Percentiles rank a stretch among this genome's conserved stretches.
These are phyloP conservation scores for Cytospora piceicola DNA, from an alignment of 2,329 filamentous ascomycete genomes.

Conservation along the genomic window DNA sequence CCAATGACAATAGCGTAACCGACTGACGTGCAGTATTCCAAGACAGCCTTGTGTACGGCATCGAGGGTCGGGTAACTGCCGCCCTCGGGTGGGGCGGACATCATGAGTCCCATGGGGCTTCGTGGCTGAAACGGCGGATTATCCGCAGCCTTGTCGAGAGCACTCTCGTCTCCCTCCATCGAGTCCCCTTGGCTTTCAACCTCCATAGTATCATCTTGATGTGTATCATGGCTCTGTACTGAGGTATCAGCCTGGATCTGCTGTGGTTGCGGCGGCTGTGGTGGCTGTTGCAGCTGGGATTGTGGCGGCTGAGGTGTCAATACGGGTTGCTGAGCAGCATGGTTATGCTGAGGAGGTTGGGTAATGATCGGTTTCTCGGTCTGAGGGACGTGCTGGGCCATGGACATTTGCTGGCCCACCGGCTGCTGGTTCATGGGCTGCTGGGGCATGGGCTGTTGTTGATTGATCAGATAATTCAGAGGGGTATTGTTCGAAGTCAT, in stretches of 20 bases:
- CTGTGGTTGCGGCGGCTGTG: conserved; percentile 36
- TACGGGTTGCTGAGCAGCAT: conserved; percentile 32
- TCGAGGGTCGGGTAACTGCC: conserved; percentile 67
- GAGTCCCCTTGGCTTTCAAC: conserved; percentile 54
- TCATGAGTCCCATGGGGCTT: conserved; percentile 61
- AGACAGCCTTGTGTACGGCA: conserved; percentile 65
- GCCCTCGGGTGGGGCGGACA: conserved; percentile 67
- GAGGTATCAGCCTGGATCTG: conserved; percentile 36
- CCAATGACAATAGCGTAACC: conserved; percentile 72
- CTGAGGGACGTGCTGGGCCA: conserved; percentile 47
- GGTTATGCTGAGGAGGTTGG: conserved; percentile 41
- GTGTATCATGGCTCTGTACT: conserved; percentile 43
- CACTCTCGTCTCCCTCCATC: conserved; percentile 49
- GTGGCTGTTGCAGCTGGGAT: conserved; percentile 30
- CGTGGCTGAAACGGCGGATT: conserved; percentile 53
- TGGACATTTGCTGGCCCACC: conserved; percentile 39
- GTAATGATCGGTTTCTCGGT: conserved; percentile 48
- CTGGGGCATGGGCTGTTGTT: conserved; percentile 32
- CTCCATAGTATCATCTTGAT: conserved; percentile 56
- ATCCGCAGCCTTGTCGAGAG: conserved; percentile 53
- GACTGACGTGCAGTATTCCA: conserved; percentile 68
- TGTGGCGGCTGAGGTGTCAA: conserved; percentile 32
- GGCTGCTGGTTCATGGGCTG: conserved; percentile 37
- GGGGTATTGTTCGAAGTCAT: conserved; percentile 45
- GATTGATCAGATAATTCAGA: conserved; percentile 37